These are phyloP conservation scores for Skeletonema grethae DNA, from an alignment of 108 stramenopile genomes.

Conservation along the genomic window DNA sequence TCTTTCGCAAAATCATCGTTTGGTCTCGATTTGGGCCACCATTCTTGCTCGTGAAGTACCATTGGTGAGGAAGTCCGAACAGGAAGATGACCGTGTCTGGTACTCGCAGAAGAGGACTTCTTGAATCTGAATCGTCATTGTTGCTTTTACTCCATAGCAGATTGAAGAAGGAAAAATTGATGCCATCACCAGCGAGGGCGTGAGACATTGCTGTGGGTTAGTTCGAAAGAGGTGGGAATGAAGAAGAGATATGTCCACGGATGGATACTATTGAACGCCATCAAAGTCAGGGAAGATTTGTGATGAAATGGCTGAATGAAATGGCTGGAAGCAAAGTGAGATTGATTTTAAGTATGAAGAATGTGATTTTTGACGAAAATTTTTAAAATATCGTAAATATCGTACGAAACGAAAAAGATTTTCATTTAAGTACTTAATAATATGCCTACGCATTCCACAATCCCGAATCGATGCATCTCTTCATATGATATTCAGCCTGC, in stretches of 20 bases:
- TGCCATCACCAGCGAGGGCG: conserved; percentile 75
- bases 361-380: too few relatives aligned
- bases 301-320: too few relatives aligned
- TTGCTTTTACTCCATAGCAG: conserved; percentile 71
- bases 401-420: too few relatives aligned
- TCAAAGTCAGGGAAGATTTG: too few relatives aligned
- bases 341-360: too few relatives aligned
- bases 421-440: too few relatives aligned
- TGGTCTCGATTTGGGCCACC: conserved; percentile 39
- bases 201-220: not conserved
- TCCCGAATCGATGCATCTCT: conserved; percentile 92
- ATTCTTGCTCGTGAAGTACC: conserved; percentile 84
- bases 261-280: too few relatives aligned
- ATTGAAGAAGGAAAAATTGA: conserved; percentile 71
- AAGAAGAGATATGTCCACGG: too few relatives aligned
- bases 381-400: too few relatives aligned
- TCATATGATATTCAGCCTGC: conserved; percentile 95
- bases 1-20: conserved; percentile 70
- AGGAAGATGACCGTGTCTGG: conserved; percentile 88
- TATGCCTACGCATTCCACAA: conserved; percentile 78
- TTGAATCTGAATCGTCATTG: not conserved
- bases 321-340: too few relatives aligned
- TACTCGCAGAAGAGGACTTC: conserved; percentile 36
- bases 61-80: conserved; percentile 80
- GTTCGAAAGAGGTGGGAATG: not conserved